Evolutionary conservation across 2,329 filamentous ascomycete species (phyloP).

Genomic region (Aspergillus novofumigatus): DNA sequence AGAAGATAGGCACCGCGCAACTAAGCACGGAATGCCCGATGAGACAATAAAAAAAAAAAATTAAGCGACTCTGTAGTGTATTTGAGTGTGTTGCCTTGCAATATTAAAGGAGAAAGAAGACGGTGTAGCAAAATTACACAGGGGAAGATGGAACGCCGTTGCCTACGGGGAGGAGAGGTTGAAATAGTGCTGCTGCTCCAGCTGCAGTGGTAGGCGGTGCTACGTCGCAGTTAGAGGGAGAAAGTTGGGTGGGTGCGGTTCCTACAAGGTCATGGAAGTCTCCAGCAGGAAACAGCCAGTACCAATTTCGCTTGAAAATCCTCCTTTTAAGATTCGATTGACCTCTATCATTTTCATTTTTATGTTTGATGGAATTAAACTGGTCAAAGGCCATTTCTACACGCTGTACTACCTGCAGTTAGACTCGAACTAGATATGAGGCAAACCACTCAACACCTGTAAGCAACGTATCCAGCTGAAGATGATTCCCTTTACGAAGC

Average conservation of each 20-base stretch:
- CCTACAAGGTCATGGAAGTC: neutral
- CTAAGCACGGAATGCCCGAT: slow-evolving; percentile 19
- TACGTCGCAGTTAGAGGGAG: slow-evolving; percentile 1
- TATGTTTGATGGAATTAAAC: neutral
- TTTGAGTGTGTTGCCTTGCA: slow-evolving; percentile 9
- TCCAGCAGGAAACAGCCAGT: neutral
- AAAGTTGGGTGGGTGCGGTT: neutral
- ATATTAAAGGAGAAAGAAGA: slow-evolving; percentile 5
- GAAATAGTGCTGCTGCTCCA: slow-evolving; percentile 12
- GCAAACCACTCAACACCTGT: neutral
- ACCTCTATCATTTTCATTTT: neutral
- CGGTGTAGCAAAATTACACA: slow-evolving; percentile 6
- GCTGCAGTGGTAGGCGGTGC: neutral
- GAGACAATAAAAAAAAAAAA: slow-evolving; percentile 17
- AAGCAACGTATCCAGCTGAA: neutral
- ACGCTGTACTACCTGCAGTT: neutral
- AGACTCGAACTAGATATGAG: neutral
- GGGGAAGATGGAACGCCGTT: slow-evolving; percentile 13
- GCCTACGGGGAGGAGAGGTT: slow-evolving; percentile 16
- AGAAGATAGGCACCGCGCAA: slow-evolving; percentile 9
- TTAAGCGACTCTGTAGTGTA: slow-evolving; percentile 15
- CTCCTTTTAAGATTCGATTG: neutral
- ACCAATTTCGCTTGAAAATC: neutral
- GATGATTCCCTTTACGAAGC: neutral
- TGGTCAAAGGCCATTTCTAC: neutral